Base-by-base conservation (phyloP, 192 early-diverging fungal species). In the Coemansia sp. region DNA sequence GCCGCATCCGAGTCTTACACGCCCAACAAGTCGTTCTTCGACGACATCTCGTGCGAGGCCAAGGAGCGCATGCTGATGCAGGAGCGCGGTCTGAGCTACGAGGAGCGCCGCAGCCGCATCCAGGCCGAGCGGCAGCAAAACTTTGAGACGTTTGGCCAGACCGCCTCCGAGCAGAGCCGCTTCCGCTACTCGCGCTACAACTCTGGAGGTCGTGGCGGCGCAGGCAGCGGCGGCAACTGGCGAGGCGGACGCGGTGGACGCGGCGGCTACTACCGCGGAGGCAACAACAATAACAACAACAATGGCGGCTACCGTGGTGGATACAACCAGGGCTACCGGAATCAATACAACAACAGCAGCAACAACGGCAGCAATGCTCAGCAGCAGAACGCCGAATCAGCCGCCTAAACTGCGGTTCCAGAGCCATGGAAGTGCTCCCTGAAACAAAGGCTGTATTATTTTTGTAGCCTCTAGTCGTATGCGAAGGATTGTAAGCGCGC, bases 61-160 rank as follows among this genome's bases (percentile, higher is more conserved):
- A 95, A 94, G 77, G 93, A 95, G 67, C 84, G 90, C 10, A 75
- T 85, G 53, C 89, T 90, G 68, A 51, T 71, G 62, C 60, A 54
- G 29, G 69, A 66, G 42, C 67, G 75, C 35, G 79, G 79, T n/a
- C 55, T 85, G 70, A 81, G 75, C 59, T 64, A 68, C 34, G 83
- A 83, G 27, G 86, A 90, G 60, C 86, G 93, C 60, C 85, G 94
- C 48, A 83, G 85, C 50, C 86, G 90, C 20, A 84, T 87, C 71
- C 85, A 89, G 30, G 90, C 94, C 69, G 97, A 99, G 78, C 86
- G 93, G 39, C 82, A 85, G 60, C 73, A 95, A 70, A 99, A 99
- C 74, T 77, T 95, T 74, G 95, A 97, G 72, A 99, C 97, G 0
- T 99, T 99, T 87, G 97, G 97, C 19, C 94, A 97, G 75, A 78